A percentile compares a stretch with the other conserved stretches of the same genome.
Evolutionary conservation across 2,329 filamentous ascomycete species (phyloP).

Genomic region (Colletotrichum australisinense): DNA sequence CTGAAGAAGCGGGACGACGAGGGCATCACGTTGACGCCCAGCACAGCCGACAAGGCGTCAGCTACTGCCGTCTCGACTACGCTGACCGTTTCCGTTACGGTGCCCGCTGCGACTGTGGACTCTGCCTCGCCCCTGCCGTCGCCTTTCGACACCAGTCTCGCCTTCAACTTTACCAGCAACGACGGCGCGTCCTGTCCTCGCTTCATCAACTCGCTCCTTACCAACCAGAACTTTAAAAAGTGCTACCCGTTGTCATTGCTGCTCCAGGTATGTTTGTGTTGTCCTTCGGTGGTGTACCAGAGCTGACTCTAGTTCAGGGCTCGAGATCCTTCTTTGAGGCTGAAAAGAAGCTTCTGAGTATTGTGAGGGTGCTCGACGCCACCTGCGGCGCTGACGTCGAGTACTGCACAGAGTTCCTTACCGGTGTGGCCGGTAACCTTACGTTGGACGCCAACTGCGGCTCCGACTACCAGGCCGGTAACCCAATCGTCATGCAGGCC

Average conservation of each 20-base stretch:
- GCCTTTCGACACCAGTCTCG: constrained; percentile 75
- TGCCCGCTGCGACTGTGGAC: constrained; percentile 42
- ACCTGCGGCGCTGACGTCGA: constrained; percentile 77
- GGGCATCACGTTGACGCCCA: constrained; percentile 31
- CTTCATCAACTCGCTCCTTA: constrained; percentile 77
- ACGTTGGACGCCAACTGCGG: constrained; percentile 74
- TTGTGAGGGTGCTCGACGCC: constrained; percentile 82
- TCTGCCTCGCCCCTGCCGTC: constrained; percentile 63
- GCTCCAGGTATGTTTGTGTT: constrained; percentile 70
- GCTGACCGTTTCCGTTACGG: constrained; percentile 29
- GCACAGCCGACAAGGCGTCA: background rate
- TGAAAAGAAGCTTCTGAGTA: constrained; percentile 75
- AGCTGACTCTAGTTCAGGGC: constrained; percentile 63
- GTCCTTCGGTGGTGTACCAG: background rate
- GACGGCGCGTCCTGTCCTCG: constrained; percentile 66
- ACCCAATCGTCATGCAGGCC: constrained; percentile 78
- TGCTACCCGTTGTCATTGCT: constrained; percentile 90
- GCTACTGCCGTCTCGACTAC: constrained; percentile 22
- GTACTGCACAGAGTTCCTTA: constrained; percentile 75
- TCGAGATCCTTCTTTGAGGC: constrained; percentile 88
- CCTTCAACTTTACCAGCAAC: constrained; percentile 68
- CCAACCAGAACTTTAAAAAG: constrained; percentile 72
- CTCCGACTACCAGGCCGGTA: constrained; percentile 73
- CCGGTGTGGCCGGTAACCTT: constrained; percentile 73
- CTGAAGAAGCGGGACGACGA: constrained; percentile 42